Percentiles rank a stretch among this genome's conserved stretches.
phyloP scores from a whole-genome alignment of 108 stramenopile species.

The Stephanodiscus triporus region DNA sequence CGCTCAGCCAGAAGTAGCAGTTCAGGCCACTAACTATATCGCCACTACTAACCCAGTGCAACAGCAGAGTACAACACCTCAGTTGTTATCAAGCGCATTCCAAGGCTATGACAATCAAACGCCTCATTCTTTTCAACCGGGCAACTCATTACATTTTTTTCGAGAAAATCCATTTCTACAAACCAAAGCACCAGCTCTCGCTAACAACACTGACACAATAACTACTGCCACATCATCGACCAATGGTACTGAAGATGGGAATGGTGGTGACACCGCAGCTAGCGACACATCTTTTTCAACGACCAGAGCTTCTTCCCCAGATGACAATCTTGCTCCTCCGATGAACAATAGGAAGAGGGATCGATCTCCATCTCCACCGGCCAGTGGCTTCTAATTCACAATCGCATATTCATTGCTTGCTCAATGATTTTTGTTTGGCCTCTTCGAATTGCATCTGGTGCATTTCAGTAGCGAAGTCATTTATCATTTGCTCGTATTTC shows the following conservation, averaged over 20 bases:
- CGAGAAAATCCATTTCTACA: neutral
- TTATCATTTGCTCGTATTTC: constrained; percentile 49
- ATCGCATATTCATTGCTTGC: neutral
- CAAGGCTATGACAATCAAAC: constrained; percentile 2
- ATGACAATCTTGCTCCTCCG: neutral
- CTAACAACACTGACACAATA: neutral
- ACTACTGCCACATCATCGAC: neutral
- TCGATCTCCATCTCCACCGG: neutral
- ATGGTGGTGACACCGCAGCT: constrained; percentile 4
- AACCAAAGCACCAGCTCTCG: neutral
- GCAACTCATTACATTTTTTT: neutral
- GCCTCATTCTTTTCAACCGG: neutral
- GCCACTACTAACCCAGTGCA: neutral
- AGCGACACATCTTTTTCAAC: neutral
- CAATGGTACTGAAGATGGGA: neutral
- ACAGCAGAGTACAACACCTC: neutral
- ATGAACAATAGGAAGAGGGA: neutral
- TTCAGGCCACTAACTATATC: neutral
- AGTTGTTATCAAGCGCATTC: neutral
- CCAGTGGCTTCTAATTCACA: neutral
- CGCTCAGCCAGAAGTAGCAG: neutral
- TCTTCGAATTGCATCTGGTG: constrained; percentile 46
- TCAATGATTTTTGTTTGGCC: neutral
- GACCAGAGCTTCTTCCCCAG: neutral
- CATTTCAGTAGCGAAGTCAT: constrained; percentile 46